Evolutionary conservation across 805 yeast species (phyloP).

Genomic region (Spencermartinsiella europaea): DNA sequence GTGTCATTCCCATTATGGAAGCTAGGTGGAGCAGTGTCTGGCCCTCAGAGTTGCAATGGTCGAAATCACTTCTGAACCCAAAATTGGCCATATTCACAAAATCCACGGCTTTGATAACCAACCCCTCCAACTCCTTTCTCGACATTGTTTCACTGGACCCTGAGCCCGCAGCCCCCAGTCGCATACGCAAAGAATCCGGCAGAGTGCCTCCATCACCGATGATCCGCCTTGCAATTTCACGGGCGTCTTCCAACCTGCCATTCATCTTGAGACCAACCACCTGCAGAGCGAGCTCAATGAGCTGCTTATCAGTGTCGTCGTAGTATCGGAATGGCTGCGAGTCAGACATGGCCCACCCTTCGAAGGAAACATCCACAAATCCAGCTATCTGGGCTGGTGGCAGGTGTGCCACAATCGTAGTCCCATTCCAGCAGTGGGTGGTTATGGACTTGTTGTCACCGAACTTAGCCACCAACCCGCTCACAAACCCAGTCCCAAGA

Average conservation of each 20-base stretch:
- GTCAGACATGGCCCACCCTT: slow-evolving; percentile 39
- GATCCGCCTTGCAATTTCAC: slow-evolving; percentile 85
- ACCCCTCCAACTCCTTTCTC: slow-evolving; percentile 19
- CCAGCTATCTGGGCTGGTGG: slow-evolving; percentile 92
- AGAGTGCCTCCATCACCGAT: slow-evolving; percentile 46
- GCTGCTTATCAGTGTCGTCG: slow-evolving; percentile 92
- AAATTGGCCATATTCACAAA: slow-evolving; percentile 12
- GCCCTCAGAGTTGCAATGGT: slow-evolving; percentile 73
- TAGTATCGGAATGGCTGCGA: slow-evolving; percentile 66
- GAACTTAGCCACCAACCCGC: slow-evolving; percentile 78
- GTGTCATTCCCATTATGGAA: slow-evolving; percentile 62
- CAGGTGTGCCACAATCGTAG: slow-evolving; percentile 86
- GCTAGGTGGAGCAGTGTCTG: slow-evolving; percentile 88
- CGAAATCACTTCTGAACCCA: slow-evolving; percentile 59
- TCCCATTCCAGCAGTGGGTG: slow-evolving; percentile 94
- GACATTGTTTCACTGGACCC: slow-evolving; percentile 9
- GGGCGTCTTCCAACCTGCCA: slow-evolving; percentile 91
- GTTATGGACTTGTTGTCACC: slow-evolving; percentile 54
- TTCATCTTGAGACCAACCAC: slow-evolving; percentile 97
- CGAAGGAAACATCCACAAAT: slow-evolving; percentile 85
- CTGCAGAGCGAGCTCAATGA: slow-evolving; percentile 91
- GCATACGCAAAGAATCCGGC: slow-evolving; percentile 7
- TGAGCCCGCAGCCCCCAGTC: slow-evolving; percentile 7
- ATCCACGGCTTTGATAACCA: slow-evolving; percentile 25
- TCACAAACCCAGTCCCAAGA: slow-evolving; percentile 79